These are phyloP conservation scores for Pisolithus microcarpus DNA, from an alignment of 768 basidiomycete genomes.

Conservation along the genomic window DNA sequence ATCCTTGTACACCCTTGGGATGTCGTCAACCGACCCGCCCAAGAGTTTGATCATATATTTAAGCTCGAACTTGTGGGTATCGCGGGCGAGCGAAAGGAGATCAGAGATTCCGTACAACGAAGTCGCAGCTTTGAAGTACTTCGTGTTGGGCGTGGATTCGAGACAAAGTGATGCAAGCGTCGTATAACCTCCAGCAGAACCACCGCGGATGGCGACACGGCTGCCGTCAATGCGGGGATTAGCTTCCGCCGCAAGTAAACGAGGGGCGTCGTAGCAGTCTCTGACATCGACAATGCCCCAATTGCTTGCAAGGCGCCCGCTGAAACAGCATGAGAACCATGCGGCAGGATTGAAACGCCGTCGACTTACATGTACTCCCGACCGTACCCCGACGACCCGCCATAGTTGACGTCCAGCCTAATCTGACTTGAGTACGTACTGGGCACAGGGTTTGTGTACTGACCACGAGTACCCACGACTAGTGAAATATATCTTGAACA, in stretches of 20 bases:
- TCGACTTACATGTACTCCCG: slow-evolving; percentile 47
- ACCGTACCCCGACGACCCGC: slow-evolving; percentile 69
- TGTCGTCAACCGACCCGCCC: slow-evolving; percentile 41
- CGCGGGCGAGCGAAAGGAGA: slow-evolving; percentile 43
- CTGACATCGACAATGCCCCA: slow-evolving; percentile 69
- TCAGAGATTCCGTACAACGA: slow-evolving; percentile 56
- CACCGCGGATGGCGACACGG: slow-evolving; percentile 23
- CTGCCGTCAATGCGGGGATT: not conserved
- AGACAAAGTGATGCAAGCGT: slow-evolving; percentile 37
- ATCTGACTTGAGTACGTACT: slow-evolving; percentile 2
- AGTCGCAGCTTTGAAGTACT: slow-evolving; percentile 49
- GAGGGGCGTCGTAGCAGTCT: slow-evolving; percentile 47
- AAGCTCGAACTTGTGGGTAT: slow-evolving; percentile 66
- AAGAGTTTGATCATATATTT: slow-evolving; percentile 51
- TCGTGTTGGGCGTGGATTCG: slow-evolving; percentile 45
- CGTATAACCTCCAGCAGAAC: slow-evolving; percentile 68
- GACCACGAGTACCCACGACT: slow-evolving; percentile 68
- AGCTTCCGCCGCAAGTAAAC: slow-evolving; percentile 4
- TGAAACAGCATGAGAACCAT: slow-evolving; percentile 9
- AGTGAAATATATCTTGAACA: slow-evolving; percentile 57
- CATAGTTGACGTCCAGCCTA: slow-evolving; percentile 71
- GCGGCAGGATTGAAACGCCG: not conserved
- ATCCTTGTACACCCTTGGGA: slow-evolving; percentile 45
- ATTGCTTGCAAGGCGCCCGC: slow-evolving; percentile 42
- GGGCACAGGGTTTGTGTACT: slow-evolving; percentile 1